Percentiles rank a stretch among this genome's conserved stretches.
Evolutionary conservation across 306 rosid genomes (phyloP).

Genomic region (Heteromeles arbutifolia): DNA sequence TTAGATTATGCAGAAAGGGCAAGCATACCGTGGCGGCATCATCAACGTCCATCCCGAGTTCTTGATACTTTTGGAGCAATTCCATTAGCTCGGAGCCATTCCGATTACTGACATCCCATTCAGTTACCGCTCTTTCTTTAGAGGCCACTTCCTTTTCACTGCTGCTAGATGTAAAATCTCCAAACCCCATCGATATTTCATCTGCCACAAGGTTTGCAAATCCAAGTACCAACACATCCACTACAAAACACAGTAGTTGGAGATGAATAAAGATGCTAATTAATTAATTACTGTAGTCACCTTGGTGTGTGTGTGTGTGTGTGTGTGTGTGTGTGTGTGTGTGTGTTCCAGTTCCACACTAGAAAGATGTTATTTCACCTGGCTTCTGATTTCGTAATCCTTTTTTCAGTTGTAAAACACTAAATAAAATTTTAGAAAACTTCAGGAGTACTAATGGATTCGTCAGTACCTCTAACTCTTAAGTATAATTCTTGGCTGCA

Average conservation of each 20-base stretch:
- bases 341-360: background rate
- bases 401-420: background rate
- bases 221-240: conserved; percentile 54
- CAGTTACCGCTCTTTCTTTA: conserved; percentile 34
- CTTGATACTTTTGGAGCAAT: conserved; percentile 38
- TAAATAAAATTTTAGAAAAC: too few species aligned
- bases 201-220: conserved; percentile 66
- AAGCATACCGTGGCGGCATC: conserved; percentile 40
- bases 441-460: too few species aligned
- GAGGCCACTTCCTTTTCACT: conserved; percentile 40
- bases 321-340: too few species aligned
- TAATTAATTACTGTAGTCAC: background rate
- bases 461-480: too few species aligned
- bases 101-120: conserved; percentile 46
- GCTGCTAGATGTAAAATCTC: conserved; percentile 46
- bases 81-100: conserved; percentile 23
- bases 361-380: background rate
- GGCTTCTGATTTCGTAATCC: background rate
- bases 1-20: background rate
- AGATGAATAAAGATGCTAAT: background rate
- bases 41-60: conserved; percentile 44
- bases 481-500: too few species aligned
- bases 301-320: background rate
- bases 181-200: conserved; percentile 74
- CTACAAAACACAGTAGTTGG: conserved; percentile 2